Percentiles rank a stretch among this genome's conserved stretches.
Conservation (phyloP, 2,329 filamentous ascomycete species). For the Colletotrichum sp. region DNA sequence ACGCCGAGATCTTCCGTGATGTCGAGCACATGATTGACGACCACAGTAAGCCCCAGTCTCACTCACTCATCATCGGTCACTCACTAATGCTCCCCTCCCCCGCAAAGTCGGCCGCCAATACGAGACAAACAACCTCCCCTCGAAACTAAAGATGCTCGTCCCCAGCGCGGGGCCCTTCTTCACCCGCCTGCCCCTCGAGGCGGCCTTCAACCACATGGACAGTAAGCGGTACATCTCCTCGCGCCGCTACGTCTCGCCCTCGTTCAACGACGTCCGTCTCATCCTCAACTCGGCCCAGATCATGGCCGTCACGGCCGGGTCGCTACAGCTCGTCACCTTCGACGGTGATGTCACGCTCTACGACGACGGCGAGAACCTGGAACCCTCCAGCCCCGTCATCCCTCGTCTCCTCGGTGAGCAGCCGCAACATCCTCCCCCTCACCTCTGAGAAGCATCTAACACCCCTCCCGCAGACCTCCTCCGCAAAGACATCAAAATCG, state of each 20-base stretch:
- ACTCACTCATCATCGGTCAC: not conserved
- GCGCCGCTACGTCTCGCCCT: slow-evolving; percentile 90
- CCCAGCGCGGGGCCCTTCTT: slow-evolving; percentile 94
- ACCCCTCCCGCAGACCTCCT: slow-evolving; percentile 63
- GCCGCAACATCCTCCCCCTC: not conserved
- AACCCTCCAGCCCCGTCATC: slow-evolving; percentile 79
- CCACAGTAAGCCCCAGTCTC: slow-evolving; percentile 67
- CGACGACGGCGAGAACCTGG: slow-evolving; percentile 83
- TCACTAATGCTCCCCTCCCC: not conserved
- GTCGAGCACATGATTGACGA: slow-evolving; percentile 92
- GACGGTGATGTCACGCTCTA: slow-evolving; percentile 98
- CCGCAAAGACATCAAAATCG: slow-evolving; percentile 79
- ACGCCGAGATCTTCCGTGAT: slow-evolving; percentile 94
- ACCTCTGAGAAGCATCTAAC: not conserved
- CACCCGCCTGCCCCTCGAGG: slow-evolving; percentile 83
- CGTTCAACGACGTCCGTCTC: slow-evolving; percentile 94
- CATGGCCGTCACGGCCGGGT: slow-evolving; percentile 80
- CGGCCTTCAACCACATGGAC: slow-evolving; percentile 93
- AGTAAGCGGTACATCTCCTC: slow-evolving; percentile 84
- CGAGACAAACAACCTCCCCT: slow-evolving; percentile 69
- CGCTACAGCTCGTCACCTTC: slow-evolving; percentile 88
- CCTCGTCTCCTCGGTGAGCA: slow-evolving; percentile 56
- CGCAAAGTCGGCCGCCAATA: slow-evolving; percentile 72
- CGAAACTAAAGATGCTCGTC: slow-evolving; percentile 91
- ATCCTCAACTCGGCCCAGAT: slow-evolving; percentile 95